Base-by-base conservation (phyloP, 805 yeast species). In the Clavispora santaluciae region DNA sequence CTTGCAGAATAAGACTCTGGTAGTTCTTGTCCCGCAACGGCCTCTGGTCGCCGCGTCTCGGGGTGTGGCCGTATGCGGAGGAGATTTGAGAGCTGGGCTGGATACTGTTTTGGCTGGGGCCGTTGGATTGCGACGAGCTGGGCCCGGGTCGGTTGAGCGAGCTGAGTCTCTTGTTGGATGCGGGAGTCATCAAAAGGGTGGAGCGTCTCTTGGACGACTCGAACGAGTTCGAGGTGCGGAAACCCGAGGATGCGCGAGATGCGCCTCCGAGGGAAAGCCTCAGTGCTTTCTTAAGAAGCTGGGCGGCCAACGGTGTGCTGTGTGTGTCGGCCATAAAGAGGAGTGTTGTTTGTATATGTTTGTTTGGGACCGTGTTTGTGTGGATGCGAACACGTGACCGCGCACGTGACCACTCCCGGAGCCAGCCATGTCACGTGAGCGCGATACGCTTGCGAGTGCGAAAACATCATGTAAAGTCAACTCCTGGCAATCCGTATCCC, bases 21-120 rank as follows among this genome's bases (percentile, higher is more conserved):
- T 78, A 87, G 45, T 68, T 73, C 46, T 75, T 75, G 59, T 88
- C 95, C 42, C 89, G 70, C 21, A 88, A 60, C 4, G 95, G 95
- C 39, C 97, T 70, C 22, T 85, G 83, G 61, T 88, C 96, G 47
- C 33, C 18, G 6, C 36, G 20, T 28, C 31, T 28, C 2, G 31
- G 31, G 22, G 15, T 28, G 20, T 15, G 12, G 5, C 35, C 6
- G 43, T 23, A 17, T 22, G 40, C 22, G 22, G 22, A 11, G 6
- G 34, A 26, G 3, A 28, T 17, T 21, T 45, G 43, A 4, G 35
- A 24, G 17, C 33, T 48, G 54, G 26, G 50, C 39, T 18, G 53
- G 40, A 30, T 53, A 46, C 24, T 40, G 41, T 35, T 49, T 43
- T 34, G 53, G 35, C 37, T 47, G 39, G 37, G 44, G 15, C 31